Base-by-base conservation (phyloP, 164 flowering plant genomes). In the Umbellularia californica region DNA sequence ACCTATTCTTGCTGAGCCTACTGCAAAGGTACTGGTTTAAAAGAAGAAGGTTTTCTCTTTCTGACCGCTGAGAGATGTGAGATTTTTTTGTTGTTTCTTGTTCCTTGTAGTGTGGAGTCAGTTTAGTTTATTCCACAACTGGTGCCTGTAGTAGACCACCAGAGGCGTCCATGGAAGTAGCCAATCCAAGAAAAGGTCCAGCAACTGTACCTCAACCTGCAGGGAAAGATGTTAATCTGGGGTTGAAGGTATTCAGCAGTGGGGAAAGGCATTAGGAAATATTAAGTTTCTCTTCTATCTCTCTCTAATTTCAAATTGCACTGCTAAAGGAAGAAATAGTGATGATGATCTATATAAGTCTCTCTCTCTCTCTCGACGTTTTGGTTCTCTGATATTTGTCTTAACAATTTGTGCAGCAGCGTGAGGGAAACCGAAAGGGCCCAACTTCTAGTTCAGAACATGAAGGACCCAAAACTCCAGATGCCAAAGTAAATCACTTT, bases 1-100 rank as follows among this genome's bases (percentile, higher is more conserved):
- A 78, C 99, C 99, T 65, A 92, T 96, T 98, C 98, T 91, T 84
- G 92, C 90, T 12, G 99, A 92, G 72, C 93, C 97, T 69, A 71
- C 87, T 22, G 24, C 86, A 60, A 87, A 83, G 86, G 89, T 87
- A 76, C 30, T 15, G 15, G 41, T 15, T 68, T 28, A 20, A 30
- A 23, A 66, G 41, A 73, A 65, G 14, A 50, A 64, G 69, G 22
- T 51, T 77, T 64, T 58, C 50, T 60, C 64, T 30, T 28, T 67
- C 28, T 17, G 17, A 33, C 17, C 14, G 3, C 9, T 67, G 50
- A 35, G 19, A 71, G 19, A 35, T 55, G 27, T 22, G 17, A 25
- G 12, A 4, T 23, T 58, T 23, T 70, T 41, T 13, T 0, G 6
- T 2, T 70, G 24, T 11, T 35, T 73, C 47, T 68, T 27, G 19